Evolutionary conservation across 805 yeast species (phyloP).

Genomic region (Saccharomyces cerevisiae): DNA sequence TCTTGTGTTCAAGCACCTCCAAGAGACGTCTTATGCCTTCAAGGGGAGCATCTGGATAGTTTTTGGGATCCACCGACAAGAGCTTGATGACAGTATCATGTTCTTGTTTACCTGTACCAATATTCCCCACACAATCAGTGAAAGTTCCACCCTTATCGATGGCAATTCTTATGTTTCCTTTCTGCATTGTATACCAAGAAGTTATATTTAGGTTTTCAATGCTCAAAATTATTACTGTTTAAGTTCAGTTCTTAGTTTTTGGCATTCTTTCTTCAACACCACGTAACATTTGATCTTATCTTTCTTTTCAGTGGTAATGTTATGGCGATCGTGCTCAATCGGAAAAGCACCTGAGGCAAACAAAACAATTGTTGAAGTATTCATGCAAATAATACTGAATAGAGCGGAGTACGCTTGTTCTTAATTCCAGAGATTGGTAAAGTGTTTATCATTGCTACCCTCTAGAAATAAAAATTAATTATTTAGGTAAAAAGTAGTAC

Average conservation of each 20-base stretch:
- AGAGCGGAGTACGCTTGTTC: not conserved
- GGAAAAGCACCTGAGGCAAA: not conserved
- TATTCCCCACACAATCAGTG: constrained; percentile 60
- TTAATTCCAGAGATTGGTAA: no score
- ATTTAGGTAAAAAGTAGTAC: not conserved
- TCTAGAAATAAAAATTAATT: not conserved
- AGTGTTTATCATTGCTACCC: not conserved
- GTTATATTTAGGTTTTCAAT: not conserved
- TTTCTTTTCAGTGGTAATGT: not conserved
- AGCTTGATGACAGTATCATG: constrained; percentile 67
- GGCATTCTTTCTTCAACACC: no score
- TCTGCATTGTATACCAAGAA: not conserved
- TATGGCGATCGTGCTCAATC: not conserved
- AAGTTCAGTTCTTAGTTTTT: not conserved
- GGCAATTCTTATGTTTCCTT: constrained; percentile 31
- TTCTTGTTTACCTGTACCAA: constrained; percentile 38
- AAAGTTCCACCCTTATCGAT: constrained; percentile 82
- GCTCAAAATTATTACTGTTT: no score
- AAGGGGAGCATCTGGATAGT: constrained; percentile 83
- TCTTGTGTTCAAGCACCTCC: constrained; percentile 45
- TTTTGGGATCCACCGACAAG: constrained; percentile 79
- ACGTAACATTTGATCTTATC: not conserved
- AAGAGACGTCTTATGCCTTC: constrained; percentile 81
- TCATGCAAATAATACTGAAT: not conserved
- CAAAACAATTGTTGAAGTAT: not conserved